Conservation (phyloP, 768 basidiomycete genomes). For the Tricholoma flavovirens region DNA sequence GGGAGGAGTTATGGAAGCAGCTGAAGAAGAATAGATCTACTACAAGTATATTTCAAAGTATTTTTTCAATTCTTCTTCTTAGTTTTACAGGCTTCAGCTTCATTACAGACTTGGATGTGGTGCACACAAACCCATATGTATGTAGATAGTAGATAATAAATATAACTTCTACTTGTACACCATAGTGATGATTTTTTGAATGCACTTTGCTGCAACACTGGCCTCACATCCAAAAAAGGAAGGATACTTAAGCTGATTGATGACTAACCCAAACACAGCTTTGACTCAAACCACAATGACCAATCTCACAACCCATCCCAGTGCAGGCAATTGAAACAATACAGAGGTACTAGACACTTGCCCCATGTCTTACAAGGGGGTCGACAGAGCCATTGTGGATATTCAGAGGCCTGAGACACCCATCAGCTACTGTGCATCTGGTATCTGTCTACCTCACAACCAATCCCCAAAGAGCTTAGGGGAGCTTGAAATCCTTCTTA, state of each 20-base stretch:
- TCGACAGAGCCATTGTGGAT: not conserved
- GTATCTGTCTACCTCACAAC: not conserved
- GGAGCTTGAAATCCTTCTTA: not conserved
- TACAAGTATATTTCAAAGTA: too few relatives aligned
- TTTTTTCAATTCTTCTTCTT: too few relatives aligned
- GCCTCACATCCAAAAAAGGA: not conserved
- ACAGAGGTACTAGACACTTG: not conserved
- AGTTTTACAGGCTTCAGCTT: too few relatives aligned
- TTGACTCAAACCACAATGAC: not conserved
- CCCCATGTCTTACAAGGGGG: not conserved
- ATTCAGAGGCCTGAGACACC: not conserved
- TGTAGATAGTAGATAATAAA: too few relatives aligned
- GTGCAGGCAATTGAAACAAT: not conserved
- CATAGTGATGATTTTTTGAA: not conserved
- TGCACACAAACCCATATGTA: too few relatives aligned
- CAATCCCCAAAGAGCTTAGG: not conserved
- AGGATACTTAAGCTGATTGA: too few relatives aligned
- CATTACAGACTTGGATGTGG: not conserved
- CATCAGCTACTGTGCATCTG: not conserved
- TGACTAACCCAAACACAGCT: too few relatives aligned
- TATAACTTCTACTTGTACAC: not conserved
- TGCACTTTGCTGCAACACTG: not conserved
- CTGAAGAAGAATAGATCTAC: too few relatives aligned
- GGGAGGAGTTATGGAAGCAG: too few relatives aligned
- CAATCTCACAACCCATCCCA: not conserved